phyloP scores from a whole-genome alignment of 1,139 yeast genomes.

The Zygosaccharomyces sapae region DNA sequence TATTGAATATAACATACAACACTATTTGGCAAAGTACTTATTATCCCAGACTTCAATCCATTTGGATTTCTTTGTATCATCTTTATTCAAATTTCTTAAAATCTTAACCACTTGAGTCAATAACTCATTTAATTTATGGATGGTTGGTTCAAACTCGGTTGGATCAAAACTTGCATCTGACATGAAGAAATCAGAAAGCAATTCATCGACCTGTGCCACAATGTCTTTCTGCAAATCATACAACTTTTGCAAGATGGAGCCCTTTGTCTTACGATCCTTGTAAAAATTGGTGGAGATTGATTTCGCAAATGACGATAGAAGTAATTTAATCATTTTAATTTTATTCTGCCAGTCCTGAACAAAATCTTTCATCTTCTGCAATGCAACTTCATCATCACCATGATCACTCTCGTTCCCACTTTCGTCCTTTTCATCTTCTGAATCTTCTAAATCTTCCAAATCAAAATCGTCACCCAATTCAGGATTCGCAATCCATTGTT shows the following conservation, averaged over 20 bases:
- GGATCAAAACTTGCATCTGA: slow-evolving; percentile 24
- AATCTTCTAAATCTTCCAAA: slow-evolving; percentile 32
- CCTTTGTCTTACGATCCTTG: slow-evolving; percentile 23
- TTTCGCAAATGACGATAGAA: slow-evolving; percentile 52
- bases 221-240: slow-evolving; percentile 33
- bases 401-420: slow-evolving; percentile 29
- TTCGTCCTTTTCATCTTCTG: slow-evolving; percentile 37
- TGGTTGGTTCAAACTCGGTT: slow-evolving; percentile 20
- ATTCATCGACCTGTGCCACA: slow-evolving; percentile 35
- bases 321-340: slow-evolving; percentile 51
- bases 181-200: slow-evolving; percentile 36
- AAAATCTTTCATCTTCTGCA: slow-evolving; percentile 40
- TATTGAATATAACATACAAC: not conserved
- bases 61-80: slow-evolving; percentile 28
- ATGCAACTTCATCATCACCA: slow-evolving; percentile 32
- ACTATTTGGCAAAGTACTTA: slow-evolving; percentile 23
- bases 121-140: slow-evolving; percentile 15
- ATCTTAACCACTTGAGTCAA: slow-evolving; percentile 21
- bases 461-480: slow-evolving; percentile 41
- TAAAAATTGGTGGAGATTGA: slow-evolving; percentile 44
- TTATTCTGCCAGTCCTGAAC: slow-evolving; percentile 50
- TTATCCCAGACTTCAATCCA: slow-evolving; percentile 35
- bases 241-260: slow-evolving; percentile 30
- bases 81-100: slow-evolving; percentile 25
- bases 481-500: slow-evolving; percentile 65